Base-by-base conservation (phyloP, 208 protist species). In the Crithidia sp. region DNA sequence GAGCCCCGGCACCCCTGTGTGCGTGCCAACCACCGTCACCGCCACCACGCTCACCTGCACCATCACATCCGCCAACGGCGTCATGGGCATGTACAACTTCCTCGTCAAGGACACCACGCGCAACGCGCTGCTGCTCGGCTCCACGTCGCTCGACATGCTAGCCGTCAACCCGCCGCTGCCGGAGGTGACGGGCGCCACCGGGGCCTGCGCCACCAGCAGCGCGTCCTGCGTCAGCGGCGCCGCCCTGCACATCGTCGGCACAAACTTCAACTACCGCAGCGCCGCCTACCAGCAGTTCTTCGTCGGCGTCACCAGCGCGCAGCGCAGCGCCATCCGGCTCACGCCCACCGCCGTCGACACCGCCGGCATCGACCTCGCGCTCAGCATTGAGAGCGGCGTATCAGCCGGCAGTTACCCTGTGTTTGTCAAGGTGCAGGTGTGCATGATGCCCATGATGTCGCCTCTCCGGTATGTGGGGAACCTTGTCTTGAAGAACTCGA, bases 31-130 rank as follows among this genome's bases (percentile, higher is more conserved):
- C 17, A 49, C 4, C 0, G 53, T 73, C 19, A 40, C 77, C 40
- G 67, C 44, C 40, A 82, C 63, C 49, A 55, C 52, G 40, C 64
- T 82, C 36, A n/a, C 9, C 12, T 86, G 81, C 81, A 73, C 41
- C 13, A 69, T 85, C 57, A 41, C 44, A 3, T 50, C 65, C 45
- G 43, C 10, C 39, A 70, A 37, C 12, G 53, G 63, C 45, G 59
- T 61, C 17, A 79, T 85, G 76, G 76, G 28, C 47, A 82, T 82
- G 81, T 82, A 62, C 69, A 36, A 41, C 47, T 56, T 81, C 44
- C 67, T 79, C 9, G 81, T 82, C 50, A 70, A 74, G 52, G 72
- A 82, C 16, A 49, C 17, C n/a, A 58, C 16, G n/a, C 76, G 28
- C 19, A 40, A 54, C 37, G 67, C 69, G 10, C 73, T 74, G 47